A percentile compares a stretch with the other conserved stretches of the same genome.
These are phyloP conservation scores for Taphrina populina DNA, from an alignment of 1,139 yeast species.

Conservation along the genomic window DNA sequence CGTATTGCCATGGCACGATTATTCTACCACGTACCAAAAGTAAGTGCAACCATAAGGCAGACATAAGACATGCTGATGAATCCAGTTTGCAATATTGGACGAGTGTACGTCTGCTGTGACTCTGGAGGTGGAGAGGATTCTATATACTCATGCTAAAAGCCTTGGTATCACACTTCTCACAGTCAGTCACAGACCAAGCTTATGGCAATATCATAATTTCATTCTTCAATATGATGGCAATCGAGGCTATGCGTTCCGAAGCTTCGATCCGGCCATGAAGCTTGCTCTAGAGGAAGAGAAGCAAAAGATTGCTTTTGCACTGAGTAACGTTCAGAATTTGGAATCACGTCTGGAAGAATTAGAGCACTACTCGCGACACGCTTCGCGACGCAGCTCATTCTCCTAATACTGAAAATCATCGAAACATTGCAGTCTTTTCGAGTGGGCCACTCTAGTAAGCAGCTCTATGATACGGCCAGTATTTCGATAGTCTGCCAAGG, in stretches of 20 bases:
- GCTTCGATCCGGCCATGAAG: slow-evolving; percentile 66
- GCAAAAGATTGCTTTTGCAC: slow-evolving; percentile 59
- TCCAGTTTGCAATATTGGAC: slow-evolving; percentile 91
- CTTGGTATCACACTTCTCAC: slow-evolving; percentile 81
- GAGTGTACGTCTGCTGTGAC: slow-evolving; percentile 95
- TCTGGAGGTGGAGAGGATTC: slow-evolving; percentile 83
- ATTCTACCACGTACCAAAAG: slow-evolving; percentile 13
- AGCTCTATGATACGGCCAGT: neutral
- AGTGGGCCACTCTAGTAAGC: neutral
- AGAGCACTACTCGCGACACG: slow-evolving; percentile 5
- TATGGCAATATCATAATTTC: slow-evolving; percentile 88
- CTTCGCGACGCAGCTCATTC: slow-evolving; percentile 12
- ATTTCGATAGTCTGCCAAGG: neutral
- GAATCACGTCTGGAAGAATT: slow-evolving; percentile 44
- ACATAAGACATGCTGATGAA: slow-evolving; percentile 60
- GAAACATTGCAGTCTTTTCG: slow-evolving; percentile 4
- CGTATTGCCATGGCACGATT: slow-evolving; percentile 44
- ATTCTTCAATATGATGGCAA: slow-evolving; percentile 82
- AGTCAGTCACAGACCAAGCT: slow-evolving; percentile 86
- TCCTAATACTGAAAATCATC: slow-evolving; percentile 3
- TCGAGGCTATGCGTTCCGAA: slow-evolving; percentile 70
- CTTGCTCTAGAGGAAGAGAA: slow-evolving; percentile 71
- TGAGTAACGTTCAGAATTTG: slow-evolving; percentile 66
- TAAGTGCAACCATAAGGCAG: neutral
- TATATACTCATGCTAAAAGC: slow-evolving; percentile 80